phyloP scores from a whole-genome alignment of 2,329 filamentous ascomycete genomes.

The Diaporthe vexans region DNA sequence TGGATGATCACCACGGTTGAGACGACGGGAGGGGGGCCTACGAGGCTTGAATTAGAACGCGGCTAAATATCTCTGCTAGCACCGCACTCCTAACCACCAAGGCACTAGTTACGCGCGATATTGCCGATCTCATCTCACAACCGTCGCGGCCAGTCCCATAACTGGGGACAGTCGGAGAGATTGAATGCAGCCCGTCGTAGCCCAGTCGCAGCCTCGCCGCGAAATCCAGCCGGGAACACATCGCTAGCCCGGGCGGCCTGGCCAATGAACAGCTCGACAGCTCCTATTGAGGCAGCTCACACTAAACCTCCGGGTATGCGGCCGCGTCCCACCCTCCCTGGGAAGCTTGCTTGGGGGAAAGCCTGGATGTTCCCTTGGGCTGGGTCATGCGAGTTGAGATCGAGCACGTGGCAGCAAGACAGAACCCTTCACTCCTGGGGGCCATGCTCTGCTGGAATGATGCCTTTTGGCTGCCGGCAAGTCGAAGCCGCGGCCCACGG shows the following conservation, averaged over 20 bases:
- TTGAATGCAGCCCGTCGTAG: constrained; percentile 6
- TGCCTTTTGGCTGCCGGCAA: constrained; percentile 25
- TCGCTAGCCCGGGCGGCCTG: not conserved
- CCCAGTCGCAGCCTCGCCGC: constrained; percentile 18
- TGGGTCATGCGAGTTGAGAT: constrained; percentile 30
- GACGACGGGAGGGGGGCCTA: constrained; percentile 16
- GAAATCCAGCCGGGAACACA: constrained; percentile 21
- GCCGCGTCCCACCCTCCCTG: constrained; percentile 19
- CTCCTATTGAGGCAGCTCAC: not conserved
- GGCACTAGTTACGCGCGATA: constrained; percentile 6
- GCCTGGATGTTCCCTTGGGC: constrained; percentile 25
- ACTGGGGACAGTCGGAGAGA: constrained; percentile 19
- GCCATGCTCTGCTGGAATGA: constrained; percentile 2
- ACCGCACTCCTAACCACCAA: constrained; percentile 17
- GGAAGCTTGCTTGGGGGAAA: constrained; percentile 1
- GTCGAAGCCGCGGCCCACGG: constrained; percentile 7
- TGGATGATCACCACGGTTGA: constrained; percentile 32
- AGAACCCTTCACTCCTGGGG: constrained; percentile 2
- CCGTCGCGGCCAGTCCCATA: constrained; percentile 16
- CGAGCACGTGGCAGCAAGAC: constrained; percentile 31
- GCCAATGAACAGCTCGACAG: constrained; percentile 24
- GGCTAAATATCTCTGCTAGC: constrained; percentile 22
- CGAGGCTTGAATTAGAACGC: constrained; percentile 26
- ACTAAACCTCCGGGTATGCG: constrained; percentile 11
- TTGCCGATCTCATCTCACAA: constrained; percentile 33